Evolutionary conservation across 495 filamentous ascomycete species (phyloP).

Genomic region (Echria macrotheca): DNA sequence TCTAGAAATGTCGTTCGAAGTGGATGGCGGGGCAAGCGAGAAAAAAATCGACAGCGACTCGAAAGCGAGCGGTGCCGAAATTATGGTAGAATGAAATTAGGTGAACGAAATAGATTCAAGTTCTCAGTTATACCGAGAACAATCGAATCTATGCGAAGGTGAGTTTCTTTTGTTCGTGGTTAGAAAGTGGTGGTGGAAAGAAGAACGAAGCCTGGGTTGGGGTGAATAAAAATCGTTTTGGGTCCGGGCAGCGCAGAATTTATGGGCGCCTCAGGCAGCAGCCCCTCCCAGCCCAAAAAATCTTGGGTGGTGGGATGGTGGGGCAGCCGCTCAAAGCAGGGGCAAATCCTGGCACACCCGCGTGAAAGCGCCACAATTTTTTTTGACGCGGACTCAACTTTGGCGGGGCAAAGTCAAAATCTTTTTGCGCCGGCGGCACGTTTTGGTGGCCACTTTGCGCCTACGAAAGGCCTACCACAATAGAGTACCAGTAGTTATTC

Average conservation of each 20-base stretch:
- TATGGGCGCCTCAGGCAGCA: constrained; percentile 27
- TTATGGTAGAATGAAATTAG: constrained; percentile 33
- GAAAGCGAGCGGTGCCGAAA: constrained; percentile 26
- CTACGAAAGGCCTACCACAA: too few relatives aligned
- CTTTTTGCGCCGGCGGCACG: too few relatives aligned
- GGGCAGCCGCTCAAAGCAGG: constrained; percentile 5
- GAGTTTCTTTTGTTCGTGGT: constrained; percentile 23
- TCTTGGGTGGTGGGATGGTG: constrained; percentile 14
- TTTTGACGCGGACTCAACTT: neutral
- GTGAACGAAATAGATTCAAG: constrained; percentile 36
- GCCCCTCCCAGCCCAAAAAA: constrained; percentile 19
- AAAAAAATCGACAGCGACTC: constrained; percentile 40
- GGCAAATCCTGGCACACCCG: constrained; percentile 2
- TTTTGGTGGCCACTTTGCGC: too few relatives aligned
- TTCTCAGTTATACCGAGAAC: constrained; percentile 41
- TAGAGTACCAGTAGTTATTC: too few relatives aligned
- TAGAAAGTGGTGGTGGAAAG: constrained; percentile 28
- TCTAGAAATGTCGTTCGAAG: constrained; percentile 42
- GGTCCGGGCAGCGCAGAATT: constrained; percentile 17
- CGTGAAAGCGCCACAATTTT: neutral
- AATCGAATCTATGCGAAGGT: constrained; percentile 30
- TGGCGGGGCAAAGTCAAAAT: neutral
- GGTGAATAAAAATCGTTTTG: constrained; percentile 26
- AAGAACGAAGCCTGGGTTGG: constrained; percentile 20
- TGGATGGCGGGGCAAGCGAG: constrained; percentile 39